These are phyloP conservation scores for Podaxis sp. DNA, from an alignment of 768 basidiomycete species.

Conservation along the genomic window DNA sequence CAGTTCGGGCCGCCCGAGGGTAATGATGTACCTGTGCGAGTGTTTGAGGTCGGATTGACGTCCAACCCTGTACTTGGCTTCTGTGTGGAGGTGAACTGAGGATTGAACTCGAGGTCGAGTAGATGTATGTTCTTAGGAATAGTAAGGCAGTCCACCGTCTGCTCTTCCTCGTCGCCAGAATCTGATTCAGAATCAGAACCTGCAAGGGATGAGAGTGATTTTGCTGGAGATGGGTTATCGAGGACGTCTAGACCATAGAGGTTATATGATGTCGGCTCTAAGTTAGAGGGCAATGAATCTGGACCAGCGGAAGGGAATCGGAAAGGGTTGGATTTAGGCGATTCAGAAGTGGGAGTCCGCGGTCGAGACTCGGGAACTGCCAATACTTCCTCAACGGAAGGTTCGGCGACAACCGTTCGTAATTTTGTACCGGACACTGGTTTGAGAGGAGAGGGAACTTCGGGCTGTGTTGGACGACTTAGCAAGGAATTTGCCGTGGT, in stretches of 20 bases:
- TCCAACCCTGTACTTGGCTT: conserved; percentile 4
- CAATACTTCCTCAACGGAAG: neutral
- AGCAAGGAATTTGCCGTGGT: neutral
- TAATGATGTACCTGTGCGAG: neutral
- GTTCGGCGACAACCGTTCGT: neutral
- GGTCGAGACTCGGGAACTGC: neutral
- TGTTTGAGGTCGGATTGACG: neutral
- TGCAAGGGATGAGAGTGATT: conserved; percentile 32
- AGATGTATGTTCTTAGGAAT: conserved; percentile 7
- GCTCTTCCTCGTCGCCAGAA: conserved; percentile 16
- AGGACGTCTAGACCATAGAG: conserved; percentile 11
- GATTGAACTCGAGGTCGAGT: conserved; percentile 22
- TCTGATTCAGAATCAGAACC: conserved; percentile 27
- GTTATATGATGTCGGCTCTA: conserved; percentile 11
- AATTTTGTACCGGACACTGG: neutral
- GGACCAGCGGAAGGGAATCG: neutral
- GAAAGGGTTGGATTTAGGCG: conserved; percentile 35
- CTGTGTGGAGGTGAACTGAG: conserved; percentile 33
- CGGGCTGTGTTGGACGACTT: neutral
- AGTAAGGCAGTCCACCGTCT: neutral
- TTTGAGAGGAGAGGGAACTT: neutral
- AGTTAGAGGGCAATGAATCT: neutral
- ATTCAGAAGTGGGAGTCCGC: conserved; percentile 26
- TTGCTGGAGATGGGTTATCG: conserved; percentile 27
- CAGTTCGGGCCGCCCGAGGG: neutral